phyloP scores from a whole-genome alignment of 2,329 filamentous ascomycete genomes.

The Pseudocercospora eumusae region DNA sequence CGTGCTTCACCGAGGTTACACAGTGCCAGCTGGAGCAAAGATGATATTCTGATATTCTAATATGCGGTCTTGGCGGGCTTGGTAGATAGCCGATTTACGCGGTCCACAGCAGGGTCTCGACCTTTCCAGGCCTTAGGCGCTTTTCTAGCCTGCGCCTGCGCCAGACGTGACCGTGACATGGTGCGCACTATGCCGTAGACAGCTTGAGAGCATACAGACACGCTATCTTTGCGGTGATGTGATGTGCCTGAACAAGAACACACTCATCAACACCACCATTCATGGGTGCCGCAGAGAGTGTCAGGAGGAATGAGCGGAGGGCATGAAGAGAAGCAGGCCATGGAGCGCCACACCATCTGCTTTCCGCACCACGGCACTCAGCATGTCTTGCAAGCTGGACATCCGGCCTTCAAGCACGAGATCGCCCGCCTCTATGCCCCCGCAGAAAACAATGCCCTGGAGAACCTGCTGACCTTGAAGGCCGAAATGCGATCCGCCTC shows the following conservation, averaged over 20 bases:
- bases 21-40: not conserved
- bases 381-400: conserved; percentile 31
- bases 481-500: conserved; percentile 54
- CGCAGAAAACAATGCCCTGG: conserved; percentile 62
- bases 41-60: too few species aligned
- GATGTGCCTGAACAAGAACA: too few species aligned
- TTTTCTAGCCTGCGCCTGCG: too few species aligned
- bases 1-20: not conserved
- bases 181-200: too few species aligned
- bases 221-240: too few species aligned
- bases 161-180: too few species aligned
- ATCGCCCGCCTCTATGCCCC: conserved; percentile 29
- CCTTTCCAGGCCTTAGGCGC: too few species aligned
- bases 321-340: conserved; percentile 11
- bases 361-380: conserved; percentile 35
- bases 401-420: conserved; percentile 31
- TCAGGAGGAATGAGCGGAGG: conserved; percentile 16
- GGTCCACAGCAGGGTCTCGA: not conserved
- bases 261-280: too few species aligned
- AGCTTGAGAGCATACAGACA: too few species aligned
- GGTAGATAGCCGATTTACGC: not conserved
- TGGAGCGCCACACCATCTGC: conserved; percentile 34
- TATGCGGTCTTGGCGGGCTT: not conserved
- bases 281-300: conserved; percentile 8
- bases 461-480: conserved; percentile 63